Base-by-base conservation (phyloP, 1,284 basidiomycete species). In the Taiwanofungus camphoratus region DNA sequence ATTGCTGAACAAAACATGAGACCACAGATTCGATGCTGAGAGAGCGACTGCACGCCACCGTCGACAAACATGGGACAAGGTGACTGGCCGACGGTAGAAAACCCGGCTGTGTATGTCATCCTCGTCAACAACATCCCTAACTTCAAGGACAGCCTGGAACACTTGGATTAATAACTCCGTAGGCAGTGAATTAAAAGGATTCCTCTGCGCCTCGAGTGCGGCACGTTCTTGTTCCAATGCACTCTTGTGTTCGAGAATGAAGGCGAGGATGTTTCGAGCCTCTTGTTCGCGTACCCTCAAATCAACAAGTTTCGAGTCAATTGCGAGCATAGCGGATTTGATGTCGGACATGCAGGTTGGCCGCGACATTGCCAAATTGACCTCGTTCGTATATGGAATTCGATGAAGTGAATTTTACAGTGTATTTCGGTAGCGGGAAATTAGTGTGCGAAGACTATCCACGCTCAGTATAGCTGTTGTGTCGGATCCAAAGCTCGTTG, bases 51-150 rank as follows among this genome's bases (percentile, higher is more conserved):
- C 18, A 5, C 51, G 48, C 51, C 51, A 52, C 16, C 30, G 34
- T 5, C 39, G 36, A 22, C 51, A 52, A 12, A 52, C 44, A 32
- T 46, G 46, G 7, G 49, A 46, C 11, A 52, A 31, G 7, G 41
- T 11, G 32, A 52, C 15, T 11, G 49, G 46, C n/a, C 49, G 37
- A 18, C n/a, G 15, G 23, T 29, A 35, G 27, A 39, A 15, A 4
- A 24, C 27, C 2, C 8, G 13, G 9, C 15, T 31, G 18, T 19
- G n/a, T n/a, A n/a, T 11, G 16, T 41, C 32, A 19, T 44, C 38
- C 18, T 39, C 21, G 13, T 38, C 23, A 22, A 22, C 34, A 13
- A 21, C 26, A 11, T 36, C 23, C 11, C 30, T 34, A n/a, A 18
- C 3, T 2, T 38, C 13, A 12, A 44, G 6, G 33, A 39, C n/a